phyloP scores from a whole-genome alignment of 2,329 filamentous ascomycete genomes.

The Aspergillus alliaceus region DNA sequence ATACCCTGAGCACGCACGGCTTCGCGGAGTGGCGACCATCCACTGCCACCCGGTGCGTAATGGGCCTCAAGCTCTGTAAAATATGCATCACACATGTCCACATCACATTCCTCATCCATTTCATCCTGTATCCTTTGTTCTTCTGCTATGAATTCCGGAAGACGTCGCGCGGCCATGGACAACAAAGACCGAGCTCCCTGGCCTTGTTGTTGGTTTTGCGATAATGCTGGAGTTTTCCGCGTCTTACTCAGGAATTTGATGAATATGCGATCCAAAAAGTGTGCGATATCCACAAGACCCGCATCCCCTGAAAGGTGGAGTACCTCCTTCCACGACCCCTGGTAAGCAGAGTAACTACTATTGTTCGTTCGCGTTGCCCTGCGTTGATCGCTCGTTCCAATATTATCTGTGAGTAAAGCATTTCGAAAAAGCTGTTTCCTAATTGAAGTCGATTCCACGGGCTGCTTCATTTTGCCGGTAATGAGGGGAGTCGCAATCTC shows the following conservation, averaged over 20 bases:
- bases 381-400: constrained; percentile 3
- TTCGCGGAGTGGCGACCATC: constrained; percentile 43
- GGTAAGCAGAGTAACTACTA: constrained; percentile 27
- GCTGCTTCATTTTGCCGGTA: constrained; percentile 32
- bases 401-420: constrained; percentile 4
- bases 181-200: constrained; percentile 38
- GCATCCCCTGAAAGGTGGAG: constrained; percentile 33
- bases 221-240: constrained; percentile 8
- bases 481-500: constrained; percentile 45
- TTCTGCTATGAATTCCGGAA: constrained; percentile 40
- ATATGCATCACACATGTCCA: constrained; percentile 43
- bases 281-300: constrained; percentile 36
- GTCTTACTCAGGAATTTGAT: constrained; percentile 40
- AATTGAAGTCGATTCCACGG: constrained; percentile 16
- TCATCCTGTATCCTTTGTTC: constrained; percentile 39
- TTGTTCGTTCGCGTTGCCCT: constrained; percentile 26
- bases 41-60: constrained; percentile 35
- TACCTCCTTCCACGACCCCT: constrained; percentile 36
- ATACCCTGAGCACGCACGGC: constrained; percentile 43
- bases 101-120: constrained; percentile 30
- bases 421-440: constrained; percentile 22
- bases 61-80: constrained; percentile 43
- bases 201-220: background rate
- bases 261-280: constrained; percentile 35
- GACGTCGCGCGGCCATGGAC: constrained; percentile 34